Evolutionary conservation across 2,329 filamentous ascomycete genomes (phyloP), one percentile per base, ranked within the genome.

Genomic region (Colletotrichum sp.): DNA sequence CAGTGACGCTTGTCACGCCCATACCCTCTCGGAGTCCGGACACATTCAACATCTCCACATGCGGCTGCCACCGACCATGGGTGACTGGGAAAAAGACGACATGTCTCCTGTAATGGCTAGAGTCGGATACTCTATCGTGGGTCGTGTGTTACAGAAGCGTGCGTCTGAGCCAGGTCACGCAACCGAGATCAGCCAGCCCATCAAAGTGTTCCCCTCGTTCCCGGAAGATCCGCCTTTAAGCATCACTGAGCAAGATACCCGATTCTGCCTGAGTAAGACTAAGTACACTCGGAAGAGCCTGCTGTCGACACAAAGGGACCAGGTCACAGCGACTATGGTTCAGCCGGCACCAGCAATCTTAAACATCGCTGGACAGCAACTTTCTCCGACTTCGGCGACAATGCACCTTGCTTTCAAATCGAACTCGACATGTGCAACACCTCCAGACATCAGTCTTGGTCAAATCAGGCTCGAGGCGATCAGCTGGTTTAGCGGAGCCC

Each of bases 1-100:
- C n/a, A 84, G 91, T 62, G 87, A 87, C 75, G 89, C 90, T 21
- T 92, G 90, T 85, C 88, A 84, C 79, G 89, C 91, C 85, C 88
- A 84, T 78, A 90, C 91, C 82, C 77, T 80, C 21, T 85, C 87
- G 71, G 82, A 84, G 39, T 84, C 85, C 36, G 83, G 84, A 13
- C 84, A 83, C 59, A 84, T 92, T n/a, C 85, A 86, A 69, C 88
- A 89, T 44, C 85, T 88, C 63, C 90, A 92, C 82, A 82, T 90
- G 44, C 85, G 87, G 15, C 84, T 91, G n/a, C 90, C 90, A 2
- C 90, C 90, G 0, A 88, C 88, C 10, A 82, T 92, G 72, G 87
- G 87, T 6, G 83, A 81, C 79, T 92, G 90, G 89, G 86, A 88
- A 69, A 86, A 84, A 77, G 88, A 91, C 78, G 90, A 92, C 79